A percentile compares a stretch with the other conserved stretches of the same genome.
phyloP scores from a whole-genome alignment of 129 eudicot species.

The Artemisia annua region DNA sequence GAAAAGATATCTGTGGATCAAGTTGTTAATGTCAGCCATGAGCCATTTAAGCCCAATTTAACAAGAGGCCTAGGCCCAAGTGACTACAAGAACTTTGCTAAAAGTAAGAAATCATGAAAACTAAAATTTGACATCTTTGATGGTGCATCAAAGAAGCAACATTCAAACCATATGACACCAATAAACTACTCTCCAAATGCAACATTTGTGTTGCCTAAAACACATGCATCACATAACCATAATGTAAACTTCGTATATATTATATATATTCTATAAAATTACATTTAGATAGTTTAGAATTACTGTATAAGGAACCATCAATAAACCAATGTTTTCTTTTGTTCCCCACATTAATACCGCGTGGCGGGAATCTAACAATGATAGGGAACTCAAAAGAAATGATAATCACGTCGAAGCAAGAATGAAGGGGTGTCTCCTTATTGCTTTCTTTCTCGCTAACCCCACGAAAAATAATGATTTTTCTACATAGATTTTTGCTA shows the following conservation, averaged over 20 bases:
- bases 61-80: too few species aligned
- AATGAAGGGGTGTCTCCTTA: constrained; percentile 38
- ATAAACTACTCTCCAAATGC: constrained; percentile 1
- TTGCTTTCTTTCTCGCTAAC: constrained; percentile 34
- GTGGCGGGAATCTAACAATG: constrained; percentile 25
- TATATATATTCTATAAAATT: constrained; percentile 16
- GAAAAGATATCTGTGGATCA: too few species aligned
- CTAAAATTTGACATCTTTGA: background rate
- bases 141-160: background rate
- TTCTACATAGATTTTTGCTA: constrained; percentile 10
- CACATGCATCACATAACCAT: constrained; percentile 10
- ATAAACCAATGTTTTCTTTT: constrained; percentile 22
- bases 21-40: too few species aligned
- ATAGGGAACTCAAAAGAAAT: constrained; percentile 27
- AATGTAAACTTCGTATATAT: constrained; percentile 7
- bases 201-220: background rate
- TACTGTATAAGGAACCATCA: constrained; percentile 16
- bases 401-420: constrained; percentile 26
- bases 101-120: background rate
- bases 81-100: background rate
- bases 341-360: constrained; percentile 7
- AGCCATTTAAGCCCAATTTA: too few species aligned
- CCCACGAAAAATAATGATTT: constrained; percentile 25
- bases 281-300: constrained; percentile 4
- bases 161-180: background rate